Percentiles rank a stretch among this genome's conserved stretches.
These are phyloP conservation scores for Ganoderma lingzhi DNA, from an alignment of 1,284 basidiomycete species.

Conservation along the genomic window DNA sequence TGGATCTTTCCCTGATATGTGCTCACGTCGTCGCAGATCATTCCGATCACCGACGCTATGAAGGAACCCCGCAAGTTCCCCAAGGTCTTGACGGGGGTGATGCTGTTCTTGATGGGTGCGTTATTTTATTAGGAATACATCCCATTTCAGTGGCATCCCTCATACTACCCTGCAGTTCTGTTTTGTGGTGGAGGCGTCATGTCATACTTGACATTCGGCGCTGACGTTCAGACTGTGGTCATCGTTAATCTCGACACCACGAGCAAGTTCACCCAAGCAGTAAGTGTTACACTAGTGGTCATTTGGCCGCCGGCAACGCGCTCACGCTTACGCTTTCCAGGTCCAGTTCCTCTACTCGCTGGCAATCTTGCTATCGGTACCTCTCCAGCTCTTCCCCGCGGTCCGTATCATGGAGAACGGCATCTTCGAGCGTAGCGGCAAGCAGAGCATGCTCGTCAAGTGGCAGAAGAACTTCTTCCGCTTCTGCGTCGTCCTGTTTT, in stretches of 20 bases:
- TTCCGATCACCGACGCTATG: constrained; percentile 98
- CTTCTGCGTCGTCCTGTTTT: constrained; percentile 77
- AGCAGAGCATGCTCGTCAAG: constrained; percentile 71
- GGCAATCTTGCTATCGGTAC: constrained; percentile 94
- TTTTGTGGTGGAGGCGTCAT: constrained; percentile 93
- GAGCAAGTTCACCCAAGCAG: constrained; percentile 90
- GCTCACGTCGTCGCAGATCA: constrained; percentile 58
- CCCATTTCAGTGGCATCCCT: constrained; percentile 24
- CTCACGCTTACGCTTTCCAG: constrained; percentile 40
- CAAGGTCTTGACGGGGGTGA: constrained; percentile 87
- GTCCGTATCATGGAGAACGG: constrained; percentile 98
- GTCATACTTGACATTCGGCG: constrained; percentile 91
- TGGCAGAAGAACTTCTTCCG: constrained; percentile 97
- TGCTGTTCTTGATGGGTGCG: constrained; percentile 80
- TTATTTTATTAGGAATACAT: constrained; percentile 20
- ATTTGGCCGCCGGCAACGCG: background rate
- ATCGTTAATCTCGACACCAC: constrained; percentile 92
- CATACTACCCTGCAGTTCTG: constrained; percentile 56
- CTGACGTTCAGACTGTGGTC: constrained; percentile 91
- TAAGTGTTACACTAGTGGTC: constrained; percentile 39
- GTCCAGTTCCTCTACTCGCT: constrained; percentile 90
- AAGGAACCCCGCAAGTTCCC: constrained; percentile 94
- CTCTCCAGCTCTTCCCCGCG: constrained; percentile 97
- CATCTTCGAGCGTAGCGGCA: constrained; percentile 92
- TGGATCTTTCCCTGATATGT: background rate